phyloP scores from a whole-genome alignment of 2,329 filamentous ascomycete species.

The Akanthomyces uredinophilus region DNA sequence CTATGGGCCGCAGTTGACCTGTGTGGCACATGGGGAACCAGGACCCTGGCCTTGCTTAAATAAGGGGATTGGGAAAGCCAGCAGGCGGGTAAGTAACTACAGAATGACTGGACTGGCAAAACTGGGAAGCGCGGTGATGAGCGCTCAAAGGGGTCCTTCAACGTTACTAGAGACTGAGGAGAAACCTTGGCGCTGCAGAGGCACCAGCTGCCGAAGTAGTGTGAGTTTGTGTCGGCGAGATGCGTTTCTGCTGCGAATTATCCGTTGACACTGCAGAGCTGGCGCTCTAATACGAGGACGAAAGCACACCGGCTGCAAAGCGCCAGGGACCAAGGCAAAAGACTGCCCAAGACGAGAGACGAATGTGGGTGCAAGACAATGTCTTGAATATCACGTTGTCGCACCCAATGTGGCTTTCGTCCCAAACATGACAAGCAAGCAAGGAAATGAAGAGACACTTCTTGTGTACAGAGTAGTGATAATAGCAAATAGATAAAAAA shows the following conservation, averaged over 20 bases:
- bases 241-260: neutral
- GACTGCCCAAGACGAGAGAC: neutral
- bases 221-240: neutral
- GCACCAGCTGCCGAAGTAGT: neutral
- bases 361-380: neutral
- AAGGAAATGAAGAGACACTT: neutral
- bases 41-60: neutral
- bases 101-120: neutral
- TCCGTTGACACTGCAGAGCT: neutral
- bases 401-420: neutral
- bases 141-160: neutral
- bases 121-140: too few species aligned
- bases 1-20: slow-evolving; percentile 4
- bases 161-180: too few species aligned
- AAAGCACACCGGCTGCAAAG: neutral
- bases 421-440: neutral
- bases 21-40: neutral
- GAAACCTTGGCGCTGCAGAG: neutral
- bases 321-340: neutral
- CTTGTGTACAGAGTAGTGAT: too few species aligned
- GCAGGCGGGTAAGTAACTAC: too few species aligned
- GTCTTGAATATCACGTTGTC: neutral
- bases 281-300: neutral
- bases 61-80: neutral
- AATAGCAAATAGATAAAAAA: neutral